Conservation (phyloP, 106 monocot genomes). For the Platanthera guangdongensis region DNA sequence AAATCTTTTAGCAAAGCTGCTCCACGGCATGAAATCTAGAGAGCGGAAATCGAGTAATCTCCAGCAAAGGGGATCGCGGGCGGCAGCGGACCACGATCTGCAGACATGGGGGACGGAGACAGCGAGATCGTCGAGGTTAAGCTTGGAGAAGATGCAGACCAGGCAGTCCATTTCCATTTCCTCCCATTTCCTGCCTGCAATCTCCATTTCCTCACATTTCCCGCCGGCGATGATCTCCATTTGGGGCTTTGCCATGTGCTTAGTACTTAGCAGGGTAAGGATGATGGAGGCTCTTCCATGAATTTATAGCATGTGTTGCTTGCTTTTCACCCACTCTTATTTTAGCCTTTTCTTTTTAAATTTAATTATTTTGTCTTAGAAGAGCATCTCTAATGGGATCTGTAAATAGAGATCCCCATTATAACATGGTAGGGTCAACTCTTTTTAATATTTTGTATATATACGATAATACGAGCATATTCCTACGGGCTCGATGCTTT, state of each 20-base stretch:
- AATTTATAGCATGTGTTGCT: not conserved
- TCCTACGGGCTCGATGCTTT: too few relatives aligned
- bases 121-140: not conserved
- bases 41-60: slow-evolving; percentile 12
- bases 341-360: too few relatives aligned
- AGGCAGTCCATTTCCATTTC: slow-evolving; percentile 22
- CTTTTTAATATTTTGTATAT: too few relatives aligned
- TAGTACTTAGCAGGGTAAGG: not conserved
- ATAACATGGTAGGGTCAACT: too few relatives aligned
- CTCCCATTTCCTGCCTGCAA: slow-evolving; percentile 12
- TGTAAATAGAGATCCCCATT: too few relatives aligned
- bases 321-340: too few relatives aligned
- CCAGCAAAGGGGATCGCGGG: slow-evolving; percentile 15
- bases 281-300: not conserved
- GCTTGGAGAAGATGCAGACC: slow-evolving; percentile 13
- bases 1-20: slow-evolving; percentile 11
- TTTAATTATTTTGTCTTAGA: too few relatives aligned
- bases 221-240: not conserved
- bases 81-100: not conserved
- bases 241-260: not conserved
- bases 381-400: too few relatives aligned
- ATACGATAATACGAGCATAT: too few relatives aligned
- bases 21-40: slow-evolving; percentile 18
- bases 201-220: slow-evolving; percentile 15
- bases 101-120: not conserved